Conservation (phyloP, 257 asterid species). For the Solanum appendiculatum region DNA sequence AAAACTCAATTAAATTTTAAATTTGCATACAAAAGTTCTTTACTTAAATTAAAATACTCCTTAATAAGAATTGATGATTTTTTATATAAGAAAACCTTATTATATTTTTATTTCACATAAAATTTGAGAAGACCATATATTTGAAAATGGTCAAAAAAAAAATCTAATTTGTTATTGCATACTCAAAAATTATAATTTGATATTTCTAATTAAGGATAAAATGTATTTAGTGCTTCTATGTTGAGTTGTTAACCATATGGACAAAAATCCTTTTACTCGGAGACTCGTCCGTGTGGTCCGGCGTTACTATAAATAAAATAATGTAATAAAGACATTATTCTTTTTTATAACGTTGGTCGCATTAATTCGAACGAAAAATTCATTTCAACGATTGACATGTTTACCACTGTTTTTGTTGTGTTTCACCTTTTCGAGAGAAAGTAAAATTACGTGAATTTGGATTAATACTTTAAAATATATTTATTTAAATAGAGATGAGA, state of each 20-base stretch:
- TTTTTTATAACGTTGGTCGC: background rate
- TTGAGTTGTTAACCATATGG: background rate
- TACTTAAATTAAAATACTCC: background rate
- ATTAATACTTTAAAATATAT: too few species aligned
- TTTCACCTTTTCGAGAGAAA: background rate
- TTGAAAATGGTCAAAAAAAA: background rate
- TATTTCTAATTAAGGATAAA: background rate
- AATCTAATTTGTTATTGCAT: too few species aligned
- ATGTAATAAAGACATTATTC: background rate
- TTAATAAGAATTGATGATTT: too few species aligned
- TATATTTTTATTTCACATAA: too few species aligned
- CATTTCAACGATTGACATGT: background rate
- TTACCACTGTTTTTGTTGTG: too few species aligned
- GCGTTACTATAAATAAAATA: background rate
- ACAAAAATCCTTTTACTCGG: background rate
- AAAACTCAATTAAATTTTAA: background rate
- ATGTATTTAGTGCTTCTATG: background rate
- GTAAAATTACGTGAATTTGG: too few species aligned
- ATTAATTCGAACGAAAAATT: background rate
- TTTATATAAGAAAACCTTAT: too few species aligned
- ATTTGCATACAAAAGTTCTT: too few species aligned
- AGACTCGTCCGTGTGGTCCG: background rate
- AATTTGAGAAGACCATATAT: too few species aligned
- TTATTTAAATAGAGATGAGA: too few species aligned
- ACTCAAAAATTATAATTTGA: background rate